Base-by-base conservation (phyloP, 164 flowering plant genomes). In the Sedum album region DNA sequence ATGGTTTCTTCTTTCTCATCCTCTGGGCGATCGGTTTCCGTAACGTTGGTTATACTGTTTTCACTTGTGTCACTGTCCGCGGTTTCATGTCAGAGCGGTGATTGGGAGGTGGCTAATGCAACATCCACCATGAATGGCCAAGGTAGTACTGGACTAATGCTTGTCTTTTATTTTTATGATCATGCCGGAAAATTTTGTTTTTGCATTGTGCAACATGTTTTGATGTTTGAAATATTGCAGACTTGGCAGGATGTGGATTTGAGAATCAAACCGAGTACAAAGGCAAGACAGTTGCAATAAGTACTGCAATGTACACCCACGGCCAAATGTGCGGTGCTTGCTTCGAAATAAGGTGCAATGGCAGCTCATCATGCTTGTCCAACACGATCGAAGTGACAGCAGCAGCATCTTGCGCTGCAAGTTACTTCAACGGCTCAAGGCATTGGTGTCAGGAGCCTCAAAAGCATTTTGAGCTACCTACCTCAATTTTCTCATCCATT, bases 241-340 rank as follows among this genome's bases (percentile, higher is more conserved):
- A 66, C 62, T 57, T 57, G 62, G 62, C 62, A 26, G 62, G 62
- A 6, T 57, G 62, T 15, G 62, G 62, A 26, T 66, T 20, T 23
- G 66, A 64, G 66, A 64, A 64, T 64, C 44, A 64, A 17, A 38
- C 44, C 44, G 66, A 64, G 44, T 64, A 38, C 26, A 15, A 64
- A 4, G 44, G 44, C 66, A 35, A 33, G 44, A 35, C 44, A 6
- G 68, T 46, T 38, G 36, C 38, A 2, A 18, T 67, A 18, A 67
- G 57, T 46, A 15, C 55, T 26, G 62, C 62, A 14, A 57, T 57
- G 62, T 57, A 57, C 62, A 28, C 31, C 17, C 31, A 57, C 18
- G 62, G 62, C 17, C 31, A 57, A 20, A 57, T 28, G 33, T 57
- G 62, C 33, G 62, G 62, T 26, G 62, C 33, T 0, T 57, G 62